Conservation (phyloP, 2,329 filamentous ascomycete species). For the Phialophora tarda region DNA sequence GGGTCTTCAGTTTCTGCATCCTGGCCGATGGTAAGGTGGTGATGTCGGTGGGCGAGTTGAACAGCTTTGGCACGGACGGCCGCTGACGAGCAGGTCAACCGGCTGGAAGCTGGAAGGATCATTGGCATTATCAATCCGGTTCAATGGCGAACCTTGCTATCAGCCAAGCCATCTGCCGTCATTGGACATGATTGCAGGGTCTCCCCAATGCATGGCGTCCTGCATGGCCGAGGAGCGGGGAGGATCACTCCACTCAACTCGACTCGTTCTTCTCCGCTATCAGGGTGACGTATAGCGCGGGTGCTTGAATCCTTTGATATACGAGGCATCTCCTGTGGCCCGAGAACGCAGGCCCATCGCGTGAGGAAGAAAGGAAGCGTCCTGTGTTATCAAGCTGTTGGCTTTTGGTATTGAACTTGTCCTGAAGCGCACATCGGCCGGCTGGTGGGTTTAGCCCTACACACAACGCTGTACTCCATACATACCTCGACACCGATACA, state of each 20-base stretch:
- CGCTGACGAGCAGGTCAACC: background rate
- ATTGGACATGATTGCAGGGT: constrained; percentile 22
- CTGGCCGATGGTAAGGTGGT: constrained; percentile 5
- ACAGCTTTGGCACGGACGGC: background rate
- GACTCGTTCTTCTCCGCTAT: constrained; percentile 30
- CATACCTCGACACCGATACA: background rate
- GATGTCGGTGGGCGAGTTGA: background rate
- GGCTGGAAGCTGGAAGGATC: constrained; percentile 4
- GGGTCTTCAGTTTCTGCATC: constrained; percentile 52
- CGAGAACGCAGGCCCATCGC: background rate
- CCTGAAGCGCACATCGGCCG: background rate
- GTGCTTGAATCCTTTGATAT: background rate
- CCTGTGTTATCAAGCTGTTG: background rate
- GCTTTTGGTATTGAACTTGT: background rate
- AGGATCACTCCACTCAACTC: constrained; percentile 11
- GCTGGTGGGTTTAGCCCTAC: background rate
- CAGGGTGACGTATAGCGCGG: constrained; percentile 24
- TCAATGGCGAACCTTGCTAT: constrained; percentile 5
- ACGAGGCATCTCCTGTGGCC: background rate
- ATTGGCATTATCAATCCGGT: constrained; percentile 16
- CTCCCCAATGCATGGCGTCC: constrained; percentile 9
- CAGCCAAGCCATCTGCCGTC: constrained; percentile 8
- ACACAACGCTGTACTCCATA: background rate
- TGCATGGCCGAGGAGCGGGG: constrained; percentile 11
- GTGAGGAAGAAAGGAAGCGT: background rate